A percentile compares a stretch with the other conserved stretches of the same genome.
Conservation (phyloP, 2,329 filamentous ascomycete genomes). For the Penicillium digitatum region DNA sequence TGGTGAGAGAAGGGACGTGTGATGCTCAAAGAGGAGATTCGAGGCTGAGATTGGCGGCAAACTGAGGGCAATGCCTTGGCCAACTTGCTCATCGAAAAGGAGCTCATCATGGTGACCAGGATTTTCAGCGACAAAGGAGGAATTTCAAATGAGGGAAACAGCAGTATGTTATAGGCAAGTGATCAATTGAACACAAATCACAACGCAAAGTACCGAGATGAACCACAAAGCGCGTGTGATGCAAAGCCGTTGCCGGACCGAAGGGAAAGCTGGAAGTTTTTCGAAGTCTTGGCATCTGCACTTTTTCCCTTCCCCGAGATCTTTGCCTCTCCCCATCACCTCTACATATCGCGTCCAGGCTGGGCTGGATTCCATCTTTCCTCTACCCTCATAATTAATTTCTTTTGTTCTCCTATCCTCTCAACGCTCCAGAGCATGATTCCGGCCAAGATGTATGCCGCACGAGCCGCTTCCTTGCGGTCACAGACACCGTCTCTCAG, state of each 20-base stretch:
- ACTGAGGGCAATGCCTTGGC: constrained; percentile 32
- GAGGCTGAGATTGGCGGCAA: constrained; percentile 28
- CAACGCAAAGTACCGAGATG: neutral
- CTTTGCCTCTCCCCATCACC: constrained; percentile 25
- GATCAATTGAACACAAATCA: constrained; percentile 3
- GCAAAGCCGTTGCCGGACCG: constrained; percentile 24
- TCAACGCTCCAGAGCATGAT: constrained; percentile 36
- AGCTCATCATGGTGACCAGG: constrained; percentile 29
- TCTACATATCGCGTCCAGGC: constrained; percentile 25
- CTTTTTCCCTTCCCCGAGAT: constrained; percentile 34
- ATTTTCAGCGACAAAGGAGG: neutral
- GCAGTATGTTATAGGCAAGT: neutral
- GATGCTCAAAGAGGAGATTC: constrained; percentile 19
- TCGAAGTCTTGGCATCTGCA: constrained; percentile 38
- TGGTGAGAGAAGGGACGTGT: constrained; percentile 32
- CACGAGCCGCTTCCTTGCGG: constrained; percentile 38
- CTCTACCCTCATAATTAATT: constrained; percentile 2
- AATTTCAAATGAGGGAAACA: neutral
- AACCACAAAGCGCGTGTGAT: constrained; percentile 4
- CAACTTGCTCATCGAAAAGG: constrained; percentile 31
- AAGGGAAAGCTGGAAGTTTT: constrained; percentile 35
- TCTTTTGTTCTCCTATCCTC: neutral
- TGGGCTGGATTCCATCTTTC: constrained; percentile 13
- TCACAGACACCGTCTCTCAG: constrained; percentile 33
- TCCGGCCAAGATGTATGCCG: constrained; percentile 36